These are phyloP conservation scores for Apophysomyces trapeziformis DNA, from an alignment of 371 early-diverging fungal genomes.

Conservation along the genomic window DNA sequence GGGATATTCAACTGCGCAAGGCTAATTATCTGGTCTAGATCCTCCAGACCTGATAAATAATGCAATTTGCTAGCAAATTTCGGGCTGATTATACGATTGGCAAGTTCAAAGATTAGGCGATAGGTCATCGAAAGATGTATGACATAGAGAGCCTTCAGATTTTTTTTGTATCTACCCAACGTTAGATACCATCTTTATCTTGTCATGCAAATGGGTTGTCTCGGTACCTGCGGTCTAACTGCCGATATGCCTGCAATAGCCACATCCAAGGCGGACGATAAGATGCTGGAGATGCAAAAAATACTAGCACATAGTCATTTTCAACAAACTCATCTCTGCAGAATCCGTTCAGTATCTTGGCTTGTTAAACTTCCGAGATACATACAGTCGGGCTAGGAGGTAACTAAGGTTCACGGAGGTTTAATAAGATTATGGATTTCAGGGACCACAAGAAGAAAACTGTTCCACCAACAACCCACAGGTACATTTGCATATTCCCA, in stretches of 20 bases:
- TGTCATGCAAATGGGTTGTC: too few relatives aligned
- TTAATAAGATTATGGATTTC: background rate
- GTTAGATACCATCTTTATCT: background rate
- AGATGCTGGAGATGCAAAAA: constrained; percentile 73
- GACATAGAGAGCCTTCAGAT: constrained; percentile 80
- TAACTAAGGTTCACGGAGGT: constrained; percentile 19
- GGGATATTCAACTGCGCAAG: constrained; percentile 76
- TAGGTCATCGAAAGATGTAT: constrained; percentile 64
- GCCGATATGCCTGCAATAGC: constrained; percentile 75
- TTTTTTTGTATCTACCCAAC: constrained; percentile 74
- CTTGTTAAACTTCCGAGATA: background rate
- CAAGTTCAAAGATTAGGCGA: constrained; percentile 21
- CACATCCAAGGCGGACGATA: constrained; percentile 77
- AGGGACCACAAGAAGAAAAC: background rate
- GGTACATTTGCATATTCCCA: background rate
- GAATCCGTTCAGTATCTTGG: background rate
- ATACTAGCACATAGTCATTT: constrained; percentile 75
- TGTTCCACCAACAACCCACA: background rate
- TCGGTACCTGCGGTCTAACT: constrained; percentile 63
- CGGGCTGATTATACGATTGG: constrained; percentile 59
- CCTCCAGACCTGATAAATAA: constrained; percentile 70
- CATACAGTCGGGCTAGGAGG: constrained; percentile 29
- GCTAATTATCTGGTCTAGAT: constrained; percentile 67
- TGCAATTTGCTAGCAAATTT: constrained; percentile 83
- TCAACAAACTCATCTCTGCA: constrained; percentile 68